These are phyloP conservation scores for Graphiopsis chlorocephala DNA, from an alignment of 2,329 filamentous ascomycete genomes.

Conservation along the genomic window DNA sequence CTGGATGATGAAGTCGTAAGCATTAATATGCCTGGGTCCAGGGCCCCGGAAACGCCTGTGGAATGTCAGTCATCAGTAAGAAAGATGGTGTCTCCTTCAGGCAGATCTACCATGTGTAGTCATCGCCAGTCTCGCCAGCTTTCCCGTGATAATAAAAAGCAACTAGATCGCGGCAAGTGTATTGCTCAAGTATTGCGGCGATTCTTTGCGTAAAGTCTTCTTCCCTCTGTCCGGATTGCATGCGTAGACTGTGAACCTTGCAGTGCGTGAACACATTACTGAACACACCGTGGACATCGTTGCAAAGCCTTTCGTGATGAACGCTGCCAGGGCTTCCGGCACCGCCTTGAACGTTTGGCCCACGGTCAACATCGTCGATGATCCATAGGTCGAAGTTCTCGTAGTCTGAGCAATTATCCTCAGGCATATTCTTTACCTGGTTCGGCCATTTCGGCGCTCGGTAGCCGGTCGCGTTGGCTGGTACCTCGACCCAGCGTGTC, in stretches of 20 bases:
- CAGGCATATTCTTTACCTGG: not conserved
- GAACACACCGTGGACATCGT: not conserved
- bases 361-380: not conserved
- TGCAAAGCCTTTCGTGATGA: not conserved
- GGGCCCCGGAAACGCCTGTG: not conserved
- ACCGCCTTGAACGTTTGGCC: not conserved
- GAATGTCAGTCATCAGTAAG: not conserved
- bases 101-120: not conserved
- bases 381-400: not conserved
- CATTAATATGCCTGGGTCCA: conserved; percentile 1
- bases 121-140: not conserved
- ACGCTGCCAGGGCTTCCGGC: not conserved
- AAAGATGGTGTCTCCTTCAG: too few species aligned
- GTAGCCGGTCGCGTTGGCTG: not conserved
- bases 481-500: not conserved
- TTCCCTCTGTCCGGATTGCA: not conserved
- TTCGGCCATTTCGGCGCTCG: not conserved
- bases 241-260: not conserved
- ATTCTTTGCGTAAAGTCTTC: not conserved
- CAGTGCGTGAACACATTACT: not conserved
- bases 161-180: not conserved
- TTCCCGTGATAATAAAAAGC: not conserved
- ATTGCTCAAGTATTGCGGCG: not conserved
- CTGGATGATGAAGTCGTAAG: not conserved
- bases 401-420: not conserved